Evolutionary conservation across 2,329 filamentous ascomycete genomes (phyloP).

Genomic region (Epichloe sibirici): DNA sequence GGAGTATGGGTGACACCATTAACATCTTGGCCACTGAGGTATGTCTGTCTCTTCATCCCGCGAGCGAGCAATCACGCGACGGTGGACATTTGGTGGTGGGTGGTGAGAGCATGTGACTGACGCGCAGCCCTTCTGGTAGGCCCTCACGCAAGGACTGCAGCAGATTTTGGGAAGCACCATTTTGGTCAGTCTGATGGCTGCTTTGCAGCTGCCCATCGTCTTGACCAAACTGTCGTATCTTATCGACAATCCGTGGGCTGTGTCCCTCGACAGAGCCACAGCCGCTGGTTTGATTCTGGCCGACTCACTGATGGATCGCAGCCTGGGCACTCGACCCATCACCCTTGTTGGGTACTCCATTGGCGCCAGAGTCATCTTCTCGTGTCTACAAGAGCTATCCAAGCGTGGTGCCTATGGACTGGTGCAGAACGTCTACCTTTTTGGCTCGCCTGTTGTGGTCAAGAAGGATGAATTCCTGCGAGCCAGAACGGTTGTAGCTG

Average conservation of each 20-base stretch:
- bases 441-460: constrained; percentile 82
- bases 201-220: constrained; percentile 81
- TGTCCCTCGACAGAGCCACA: constrained; percentile 85
- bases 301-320: constrained; percentile 84
- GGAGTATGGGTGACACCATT: constrained; percentile 95
- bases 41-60: constrained; percentile 21
- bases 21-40: constrained; percentile 97
- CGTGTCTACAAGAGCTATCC: constrained; percentile 76
- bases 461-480: constrained; percentile 82
- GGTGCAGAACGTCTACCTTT: constrained; percentile 90
- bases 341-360: constrained; percentile 93
- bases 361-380: constrained; percentile 83
- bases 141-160: constrained; percentile 89
- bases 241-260: constrained; percentile 96
- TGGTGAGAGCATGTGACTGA: not conserved
- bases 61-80: no score
- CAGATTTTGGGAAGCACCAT: constrained; percentile 89
- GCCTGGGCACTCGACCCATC: constrained; percentile 79
- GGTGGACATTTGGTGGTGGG: not conserved
- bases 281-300: constrained; percentile 84
- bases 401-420: constrained; percentile 74
- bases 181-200: constrained; percentile 79
- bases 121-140: constrained; percentile 34
- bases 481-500: constrained; percentile 71
- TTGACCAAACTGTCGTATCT: constrained; percentile 89